Evolutionary conservation across 192 early-diverging fungal species (phyloP).

Genomic region (Backusella morwellensis): DNA sequence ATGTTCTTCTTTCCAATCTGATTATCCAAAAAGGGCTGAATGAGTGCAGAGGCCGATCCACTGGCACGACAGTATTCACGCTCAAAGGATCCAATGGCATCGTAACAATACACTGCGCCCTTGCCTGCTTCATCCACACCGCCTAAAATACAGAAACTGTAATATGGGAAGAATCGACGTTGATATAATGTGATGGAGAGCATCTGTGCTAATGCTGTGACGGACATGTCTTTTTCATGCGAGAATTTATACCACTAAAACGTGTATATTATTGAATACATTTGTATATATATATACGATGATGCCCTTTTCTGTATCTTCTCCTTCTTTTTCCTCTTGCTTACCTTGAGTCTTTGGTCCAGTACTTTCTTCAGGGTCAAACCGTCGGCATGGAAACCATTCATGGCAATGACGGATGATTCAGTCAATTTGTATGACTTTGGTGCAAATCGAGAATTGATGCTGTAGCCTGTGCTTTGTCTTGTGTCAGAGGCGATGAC

Average conservation of each 20-base stretch:
- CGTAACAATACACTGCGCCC: slow-evolving; percentile 90
- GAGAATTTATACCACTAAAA: slow-evolving; percentile 84
- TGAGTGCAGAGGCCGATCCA: slow-evolving; percentile 86
- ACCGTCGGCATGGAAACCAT: slow-evolving; percentile 89
- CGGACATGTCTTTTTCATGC: slow-evolving; percentile 87
- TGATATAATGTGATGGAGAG: slow-evolving; percentile 88
- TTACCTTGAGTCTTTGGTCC: slow-evolving; percentile 85
- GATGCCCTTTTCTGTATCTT: too few species aligned
- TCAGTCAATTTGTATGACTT: slow-evolving; percentile 90
- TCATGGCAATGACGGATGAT: slow-evolving; percentile 78
- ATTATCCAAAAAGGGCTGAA: slow-evolving; percentile 98
- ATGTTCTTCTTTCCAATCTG: slow-evolving; percentile 83
- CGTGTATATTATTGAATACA: too few species aligned
- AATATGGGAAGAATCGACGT: slow-evolving; percentile 97
- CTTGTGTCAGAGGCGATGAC: slow-evolving; percentile 95
- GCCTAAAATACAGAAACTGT: slow-evolving; percentile 84
- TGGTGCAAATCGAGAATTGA: slow-evolving; percentile 91
- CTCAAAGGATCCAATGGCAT: slow-evolving; percentile 90
- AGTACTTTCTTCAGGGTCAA: slow-evolving; percentile 80
- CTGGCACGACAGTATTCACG: slow-evolving; percentile 68
- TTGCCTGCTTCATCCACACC: slow-evolving; percentile 89
- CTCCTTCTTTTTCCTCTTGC: not conserved
- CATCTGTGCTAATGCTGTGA: slow-evolving; percentile 89
- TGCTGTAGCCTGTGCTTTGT: slow-evolving; percentile 90
- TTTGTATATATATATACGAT: not conserved